Conservation (phyloP, 371 early-diverging fungal species). For the Umbelopsis sp. region DNA sequence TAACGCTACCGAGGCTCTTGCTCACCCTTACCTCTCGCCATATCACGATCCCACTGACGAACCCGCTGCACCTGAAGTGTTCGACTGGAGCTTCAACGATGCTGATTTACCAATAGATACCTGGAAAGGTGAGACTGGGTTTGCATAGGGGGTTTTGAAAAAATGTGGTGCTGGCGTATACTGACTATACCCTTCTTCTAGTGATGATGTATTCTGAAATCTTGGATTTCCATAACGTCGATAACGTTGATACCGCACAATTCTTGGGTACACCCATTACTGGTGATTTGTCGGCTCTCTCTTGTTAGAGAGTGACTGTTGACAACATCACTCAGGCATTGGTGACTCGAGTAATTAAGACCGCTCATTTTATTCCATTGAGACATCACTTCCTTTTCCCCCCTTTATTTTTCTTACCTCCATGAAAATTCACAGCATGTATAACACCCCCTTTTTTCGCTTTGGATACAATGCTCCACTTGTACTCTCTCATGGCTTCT, state of each 20-base stretch:
- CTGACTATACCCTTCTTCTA: constrained; percentile 5
- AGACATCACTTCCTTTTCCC: neutral
- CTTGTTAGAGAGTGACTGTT: neutral
- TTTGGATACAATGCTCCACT: neutral
- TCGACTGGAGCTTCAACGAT: constrained; percentile 96
- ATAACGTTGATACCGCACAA: constrained; percentile 46
- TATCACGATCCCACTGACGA: constrained; percentile 96
- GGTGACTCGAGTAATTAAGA: too few relatives aligned
- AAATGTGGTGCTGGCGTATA: neutral
- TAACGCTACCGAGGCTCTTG: constrained; percentile 85
- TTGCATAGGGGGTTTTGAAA: neutral
- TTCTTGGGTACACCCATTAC: constrained; percentile 51
- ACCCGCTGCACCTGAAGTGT: constrained; percentile 76
- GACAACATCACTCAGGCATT: too few relatives aligned
- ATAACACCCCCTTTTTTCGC: neutral
- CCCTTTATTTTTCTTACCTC: neutral
- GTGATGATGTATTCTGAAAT: constrained; percentile 78
- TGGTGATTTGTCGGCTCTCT: constrained; percentile 22
- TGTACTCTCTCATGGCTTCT: neutral
- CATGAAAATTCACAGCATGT: neutral
- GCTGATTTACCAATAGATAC: constrained; percentile 86
- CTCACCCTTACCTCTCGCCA: constrained; percentile 85
- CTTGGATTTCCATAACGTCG: constrained; percentile 68
- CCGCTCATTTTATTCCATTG: neutral
- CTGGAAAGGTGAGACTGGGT: constrained; percentile 74